Base-by-base conservation (phyloP, 495 filamentous ascomycete species). In the Lasiosphaeria ovina region DNA sequence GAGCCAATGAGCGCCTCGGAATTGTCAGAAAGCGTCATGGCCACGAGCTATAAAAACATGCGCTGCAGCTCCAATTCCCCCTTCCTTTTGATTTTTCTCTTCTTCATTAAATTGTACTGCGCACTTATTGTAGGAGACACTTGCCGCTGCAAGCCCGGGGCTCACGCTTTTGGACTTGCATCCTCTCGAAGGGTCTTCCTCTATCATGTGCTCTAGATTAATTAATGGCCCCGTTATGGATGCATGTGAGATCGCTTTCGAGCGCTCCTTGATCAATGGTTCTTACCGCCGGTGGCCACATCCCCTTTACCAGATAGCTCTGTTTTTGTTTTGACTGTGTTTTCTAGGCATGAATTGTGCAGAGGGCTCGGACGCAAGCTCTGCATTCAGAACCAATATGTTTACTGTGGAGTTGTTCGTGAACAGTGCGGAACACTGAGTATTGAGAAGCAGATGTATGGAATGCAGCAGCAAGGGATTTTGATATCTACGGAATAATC, bases 71-170 rank as follows among this genome's bases (percentile, higher is more conserved):
- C 44, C 55, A 57, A 35, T 61, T 49, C 47, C 42, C 53, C 47
- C 7, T 58, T 62, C 35, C 61, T 70, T 63, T 70, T 69, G 63
- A 63, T 61, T 72, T 74, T 71, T 42, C 36, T 42, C 72, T 66
- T 75, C 72, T 70, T 75, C 62, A 80, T 74, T 77, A 81, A 69
- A 81, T 81, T 81, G 79, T 81, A 81, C 74, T 72, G 88, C 83
- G 80, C 88, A 85, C 83, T 80, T 95, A 93, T 96, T 93, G 92
- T 97, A 89, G 92, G 89, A 84, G 79, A 79, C 70, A 62, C 63
- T 63, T 64, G 70, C 71, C 35, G 11, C 40, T 72, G 73, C 69
- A 69, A 55, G 45, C 47, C 17, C 44, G 4, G 34, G 36, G 55
- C 62, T 57, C 54, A 50, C 51, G 45, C 47, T 53, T 56, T 24